A percentile compares a stretch with the other conserved stretches of the same genome.
Conservation (phyloP, 2,329 filamentous ascomycete species). For the Byssothecium circinans region DNA sequence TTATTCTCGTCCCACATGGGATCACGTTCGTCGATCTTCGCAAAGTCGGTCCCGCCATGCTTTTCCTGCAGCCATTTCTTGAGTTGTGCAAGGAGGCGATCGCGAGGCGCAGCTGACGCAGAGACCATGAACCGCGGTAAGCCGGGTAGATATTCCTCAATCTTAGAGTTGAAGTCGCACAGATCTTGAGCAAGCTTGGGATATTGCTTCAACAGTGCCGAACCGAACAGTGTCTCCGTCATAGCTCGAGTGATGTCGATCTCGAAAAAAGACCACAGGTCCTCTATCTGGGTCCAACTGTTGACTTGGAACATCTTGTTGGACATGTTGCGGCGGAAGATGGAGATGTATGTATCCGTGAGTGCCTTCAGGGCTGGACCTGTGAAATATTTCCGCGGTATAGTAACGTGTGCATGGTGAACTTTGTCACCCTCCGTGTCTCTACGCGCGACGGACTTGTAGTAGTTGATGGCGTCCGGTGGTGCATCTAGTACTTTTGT, state of each 20-base stretch:
- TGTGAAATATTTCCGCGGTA: slow-evolving; percentile 19
- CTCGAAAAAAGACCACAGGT: slow-evolving; percentile 34
- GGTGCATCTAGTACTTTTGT: slow-evolving; percentile 20
- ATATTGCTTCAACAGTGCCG: slow-evolving; percentile 27
- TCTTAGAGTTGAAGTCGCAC: slow-evolving; percentile 25
- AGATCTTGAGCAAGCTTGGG: slow-evolving; percentile 30
- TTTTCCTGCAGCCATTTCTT: slow-evolving; percentile 24
- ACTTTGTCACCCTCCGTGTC: slow-evolving; percentile 2
- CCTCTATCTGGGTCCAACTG: slow-evolving; percentile 35
- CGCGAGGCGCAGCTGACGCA: slow-evolving; percentile 18
- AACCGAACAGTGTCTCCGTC: slow-evolving; percentile 28
- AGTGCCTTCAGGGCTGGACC: slow-evolving; percentile 13
- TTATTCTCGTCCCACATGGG: slow-evolving; percentile 20
- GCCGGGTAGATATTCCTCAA: slow-evolving; percentile 20
- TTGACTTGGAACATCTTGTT: slow-evolving; percentile 34
- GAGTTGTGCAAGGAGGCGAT: slow-evolving; percentile 23
- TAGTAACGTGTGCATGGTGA: slow-evolving; percentile 6
- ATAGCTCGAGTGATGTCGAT: slow-evolving; percentile 29
- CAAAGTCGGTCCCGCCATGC: slow-evolving; percentile 19
- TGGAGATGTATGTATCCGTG: slow-evolving; percentile 22
- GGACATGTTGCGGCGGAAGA: slow-evolving; percentile 25
- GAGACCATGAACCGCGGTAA: slow-evolving; percentile 21
- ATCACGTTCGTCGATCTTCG: slow-evolving; percentile 13
- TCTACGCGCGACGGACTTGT: not conserved
- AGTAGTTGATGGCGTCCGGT: slow-evolving; percentile 7